Evolutionary conservation across 192 early-diverging fungal species (phyloP).

Genomic region (Entophlyctis helioformis): DNA sequence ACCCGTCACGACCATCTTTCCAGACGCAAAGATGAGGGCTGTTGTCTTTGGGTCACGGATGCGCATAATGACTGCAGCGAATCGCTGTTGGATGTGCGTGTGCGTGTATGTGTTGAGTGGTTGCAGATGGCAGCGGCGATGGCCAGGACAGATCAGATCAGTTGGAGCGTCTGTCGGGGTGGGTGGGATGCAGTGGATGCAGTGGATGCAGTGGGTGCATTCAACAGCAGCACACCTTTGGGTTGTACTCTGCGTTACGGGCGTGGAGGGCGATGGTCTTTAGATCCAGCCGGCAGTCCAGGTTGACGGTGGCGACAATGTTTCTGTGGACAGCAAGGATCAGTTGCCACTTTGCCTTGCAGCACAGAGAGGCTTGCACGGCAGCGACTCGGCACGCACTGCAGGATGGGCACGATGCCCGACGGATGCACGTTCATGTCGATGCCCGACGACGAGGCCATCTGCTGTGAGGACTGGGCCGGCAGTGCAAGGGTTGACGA

Average conservation of each 20-base stretch:
- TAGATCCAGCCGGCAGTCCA: slow-evolving; percentile 92
- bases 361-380: too few relatives aligned
- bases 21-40: slow-evolving; percentile 96
- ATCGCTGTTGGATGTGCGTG: slow-evolving; percentile 55
- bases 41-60: slow-evolving; percentile 99
- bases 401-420: too few relatives aligned
- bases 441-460: too few relatives aligned
- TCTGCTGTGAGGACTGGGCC: too few relatives aligned
- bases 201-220: too few relatives aligned
- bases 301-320: slow-evolving; percentile 97
- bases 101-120: background rate
- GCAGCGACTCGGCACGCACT: too few relatives aligned
- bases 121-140: background rate
- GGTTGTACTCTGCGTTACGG: slow-evolving; percentile 99
- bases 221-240: slow-evolving; percentile 69
- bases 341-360: too few relatives aligned
- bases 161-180: background rate
- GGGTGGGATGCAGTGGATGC: background rate
- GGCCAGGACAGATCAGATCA: slow-evolving; percentile 2
- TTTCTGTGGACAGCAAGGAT: too few relatives aligned
- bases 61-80: slow-evolving; percentile 99
- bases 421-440: too few relatives aligned
- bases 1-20: slow-evolving; percentile 98
- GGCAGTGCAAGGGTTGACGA: too few relatives aligned
- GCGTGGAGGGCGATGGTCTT: slow-evolving; percentile 99